Conservation (phyloP, 2,329 filamentous ascomycete species). For the Colletotrichum paranaense region DNA sequence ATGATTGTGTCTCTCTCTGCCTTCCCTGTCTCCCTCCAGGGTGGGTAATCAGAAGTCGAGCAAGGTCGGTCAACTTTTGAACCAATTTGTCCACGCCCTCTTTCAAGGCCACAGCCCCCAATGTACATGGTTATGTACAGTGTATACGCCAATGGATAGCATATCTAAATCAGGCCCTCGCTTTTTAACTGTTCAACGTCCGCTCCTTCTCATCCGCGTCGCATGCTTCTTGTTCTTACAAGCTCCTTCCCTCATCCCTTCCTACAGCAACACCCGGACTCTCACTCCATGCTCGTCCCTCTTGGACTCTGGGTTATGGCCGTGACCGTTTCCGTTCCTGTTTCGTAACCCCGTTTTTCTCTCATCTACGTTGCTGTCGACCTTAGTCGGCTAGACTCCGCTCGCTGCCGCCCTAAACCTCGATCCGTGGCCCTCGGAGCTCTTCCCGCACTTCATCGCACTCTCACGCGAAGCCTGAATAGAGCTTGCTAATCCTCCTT, state of each 20-base stretch:
- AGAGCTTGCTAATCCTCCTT: slow-evolving; percentile 33
- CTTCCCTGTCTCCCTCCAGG: slow-evolving; percentile 10
- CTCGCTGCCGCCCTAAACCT: slow-evolving; percentile 19
- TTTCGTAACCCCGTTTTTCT: slow-evolving; percentile 33
- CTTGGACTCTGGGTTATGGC: slow-evolving; percentile 37
- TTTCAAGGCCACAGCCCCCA: slow-evolving; percentile 24
- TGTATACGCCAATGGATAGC: slow-evolving; percentile 34
- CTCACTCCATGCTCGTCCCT: slow-evolving; percentile 34
- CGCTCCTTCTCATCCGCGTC: slow-evolving; percentile 29
- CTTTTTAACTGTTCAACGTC: slow-evolving; percentile 35
- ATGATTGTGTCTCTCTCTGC: slow-evolving; percentile 1
- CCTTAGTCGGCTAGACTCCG: slow-evolving; percentile 31
- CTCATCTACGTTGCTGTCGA: slow-evolving; percentile 22
- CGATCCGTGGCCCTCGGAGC: slow-evolving; percentile 30
- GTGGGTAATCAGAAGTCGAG: slow-evolving; percentile 19
- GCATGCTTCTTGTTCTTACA: slow-evolving; percentile 33
- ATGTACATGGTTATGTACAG: slow-evolving; percentile 22
- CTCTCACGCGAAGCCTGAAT: slow-evolving; percentile 20
- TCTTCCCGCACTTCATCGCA: slow-evolving; percentile 26
- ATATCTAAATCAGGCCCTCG: slow-evolving; percentile 31
- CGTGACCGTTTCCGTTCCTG: slow-evolving; percentile 36
- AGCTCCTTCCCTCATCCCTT: slow-evolving; percentile 29
- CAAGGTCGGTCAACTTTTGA: background rate
- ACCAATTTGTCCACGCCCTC: slow-evolving; percentile 27
- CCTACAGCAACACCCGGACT: slow-evolving; percentile 35